These are phyloP conservation scores for Blastobotrys peoriensis DNA, from an alignment of 805 yeast genomes.

Conservation along the genomic window DNA sequence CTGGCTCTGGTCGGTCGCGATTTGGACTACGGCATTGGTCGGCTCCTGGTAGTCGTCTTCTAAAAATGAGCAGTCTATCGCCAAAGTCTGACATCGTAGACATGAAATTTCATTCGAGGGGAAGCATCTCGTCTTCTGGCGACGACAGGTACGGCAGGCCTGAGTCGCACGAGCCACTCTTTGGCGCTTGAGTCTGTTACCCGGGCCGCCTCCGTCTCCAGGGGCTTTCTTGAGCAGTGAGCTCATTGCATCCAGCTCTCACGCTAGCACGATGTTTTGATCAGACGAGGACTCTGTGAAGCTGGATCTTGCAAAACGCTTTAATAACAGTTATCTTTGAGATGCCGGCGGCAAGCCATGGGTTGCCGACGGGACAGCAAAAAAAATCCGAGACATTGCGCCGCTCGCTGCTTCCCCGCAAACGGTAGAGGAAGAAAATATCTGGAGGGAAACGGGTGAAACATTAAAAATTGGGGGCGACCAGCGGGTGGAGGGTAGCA, in stretches of 20 bases:
- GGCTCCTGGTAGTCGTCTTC: conserved; percentile 10
- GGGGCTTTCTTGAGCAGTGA: conserved; percentile 1
- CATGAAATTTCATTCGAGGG: conserved; percentile 45
- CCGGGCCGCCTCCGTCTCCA: not conserved
- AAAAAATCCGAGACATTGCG: too few species aligned
- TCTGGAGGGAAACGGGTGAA: too few species aligned
- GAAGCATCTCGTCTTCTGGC: conserved; percentile 57
- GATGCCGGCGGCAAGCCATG: too few species aligned
- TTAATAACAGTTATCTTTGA: too few species aligned
- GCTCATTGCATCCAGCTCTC: not conserved
- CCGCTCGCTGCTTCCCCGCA: too few species aligned
- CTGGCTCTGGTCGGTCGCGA: conserved; percentile 28
- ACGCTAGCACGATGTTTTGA: too few species aligned
- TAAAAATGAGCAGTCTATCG: conserved; percentile 48
- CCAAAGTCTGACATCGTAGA: conserved; percentile 51
- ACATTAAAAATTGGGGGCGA: too few species aligned
- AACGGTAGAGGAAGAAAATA: too few species aligned
- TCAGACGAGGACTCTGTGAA: too few species aligned
- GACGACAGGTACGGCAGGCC: conserved; percentile 53
- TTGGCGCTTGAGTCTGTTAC: conserved; percentile 5
- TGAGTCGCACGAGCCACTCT: conserved; percentile 36
- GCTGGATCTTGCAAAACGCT: too few species aligned
- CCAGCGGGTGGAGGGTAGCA: too few species aligned
- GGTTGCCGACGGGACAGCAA: too few species aligned
- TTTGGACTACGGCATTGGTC: conserved; percentile 16